Evolutionary conservation across 176 grass and related monocot species (phyloP), one percentile per base, ranked within the genome.

Genomic region (Alopecurus myosuroides): DNA sequence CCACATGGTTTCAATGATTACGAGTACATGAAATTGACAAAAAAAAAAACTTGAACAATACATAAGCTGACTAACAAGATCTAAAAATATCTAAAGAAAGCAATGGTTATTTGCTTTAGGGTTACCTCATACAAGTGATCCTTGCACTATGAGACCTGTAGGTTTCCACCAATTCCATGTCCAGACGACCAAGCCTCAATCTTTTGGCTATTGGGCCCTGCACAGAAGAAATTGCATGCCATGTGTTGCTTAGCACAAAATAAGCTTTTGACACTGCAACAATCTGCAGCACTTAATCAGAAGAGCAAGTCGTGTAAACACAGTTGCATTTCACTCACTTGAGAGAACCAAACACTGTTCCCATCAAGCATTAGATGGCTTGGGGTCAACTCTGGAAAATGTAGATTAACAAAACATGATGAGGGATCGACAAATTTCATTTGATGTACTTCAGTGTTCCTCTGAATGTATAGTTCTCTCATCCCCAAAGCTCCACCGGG

Each of bases 101-200:
- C 6, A 65, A 44, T 30, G 12, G 45, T 31, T 74, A 66, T 41
- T 77, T 56, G 1, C 30, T 82, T 81, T 58, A 41, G 0, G 20
- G 51, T 78, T 67, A 98, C 95, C 95, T 89, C 87, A 92, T 90
- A 82, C 82, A 90, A 68, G 95, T 95, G 73, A 95, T 92, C 80
- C 87, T 92, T 90, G 95, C 89, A 77, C 91, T 75, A 90, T 98
- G 95, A 83, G 42, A 85, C 35, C 11, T 90, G 65, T 89, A 82
- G 28, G 35, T 86, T 87, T 93, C 81, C 42, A 64, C 28, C 15
- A 83, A 67, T 79, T 73, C 75, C 52, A 41, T 29, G 34, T 64
- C 28, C 25, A 84, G 78, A 11, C 12, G 48, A 83, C 84, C 53
- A 77, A 88, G 18, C 81, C 58, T 84, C 13, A 78, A 41, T 70